Evolutionary conservation across 1,139 yeast genomes (phyloP).

Genomic region (Nakaseomyces delphensis): DNA sequence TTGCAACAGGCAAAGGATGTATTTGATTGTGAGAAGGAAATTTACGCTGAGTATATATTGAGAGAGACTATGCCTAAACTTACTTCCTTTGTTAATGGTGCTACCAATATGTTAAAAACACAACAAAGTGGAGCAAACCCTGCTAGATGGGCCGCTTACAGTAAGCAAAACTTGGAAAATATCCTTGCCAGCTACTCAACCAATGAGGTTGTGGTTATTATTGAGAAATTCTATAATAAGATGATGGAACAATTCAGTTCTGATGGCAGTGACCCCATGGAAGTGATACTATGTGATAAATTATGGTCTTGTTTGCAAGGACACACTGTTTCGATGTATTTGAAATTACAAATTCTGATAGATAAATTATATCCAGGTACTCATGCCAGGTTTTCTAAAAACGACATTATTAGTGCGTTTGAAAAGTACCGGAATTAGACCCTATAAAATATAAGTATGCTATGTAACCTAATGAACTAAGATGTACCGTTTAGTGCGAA

Average conservation of each 20-base stretch:
- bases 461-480: not conserved
- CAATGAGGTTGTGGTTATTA: slow-evolving; percentile 49
- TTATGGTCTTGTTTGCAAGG: slow-evolving; percentile 48
- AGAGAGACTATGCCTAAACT: slow-evolving; percentile 57
- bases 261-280: slow-evolving; percentile 30
- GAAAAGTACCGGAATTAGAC: slow-evolving; percentile 25
- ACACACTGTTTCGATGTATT: slow-evolving; percentile 38
- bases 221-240: slow-evolving; percentile 47
- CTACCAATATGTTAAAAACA: slow-evolving; percentile 43
- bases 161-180: slow-evolving; percentile 49
- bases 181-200: slow-evolving; percentile 48
- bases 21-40: slow-evolving; percentile 37
- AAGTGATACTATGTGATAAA: slow-evolving; percentile 36
- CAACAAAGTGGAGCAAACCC: slow-evolving; percentile 33
- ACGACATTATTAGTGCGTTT: slow-evolving; percentile 38
- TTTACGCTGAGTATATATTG: slow-evolving; percentile 45
- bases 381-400: slow-evolving; percentile 35
- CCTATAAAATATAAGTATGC: not conserved
- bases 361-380: slow-evolving; percentile 39
- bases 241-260: slow-evolving; percentile 52
- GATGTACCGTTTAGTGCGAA: no score
- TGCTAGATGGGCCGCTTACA: slow-evolving; percentile 56
- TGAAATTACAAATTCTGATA: slow-evolving; percentile 36
- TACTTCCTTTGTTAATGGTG: slow-evolving; percentile 55
- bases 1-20: slow-evolving; percentile 32